phyloP scores from a whole-genome alignment of 805 yeast species.

The Naumovozyma baii region DNA sequence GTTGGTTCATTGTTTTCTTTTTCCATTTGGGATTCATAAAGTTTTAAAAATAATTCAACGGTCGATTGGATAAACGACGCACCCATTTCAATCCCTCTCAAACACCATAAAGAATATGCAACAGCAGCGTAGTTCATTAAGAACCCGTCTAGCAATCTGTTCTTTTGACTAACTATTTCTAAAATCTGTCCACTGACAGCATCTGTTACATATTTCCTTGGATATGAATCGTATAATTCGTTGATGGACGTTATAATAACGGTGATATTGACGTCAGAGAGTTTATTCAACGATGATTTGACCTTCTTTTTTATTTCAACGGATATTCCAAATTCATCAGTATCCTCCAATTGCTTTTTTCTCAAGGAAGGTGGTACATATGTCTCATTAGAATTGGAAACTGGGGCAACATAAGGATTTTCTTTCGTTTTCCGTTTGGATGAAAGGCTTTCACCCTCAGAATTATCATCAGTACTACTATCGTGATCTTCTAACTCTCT shows the following conservation, averaged over 20 bases:
- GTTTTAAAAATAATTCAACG: constrained; percentile 57
- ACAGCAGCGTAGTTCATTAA: constrained; percentile 72
- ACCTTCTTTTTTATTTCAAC: constrained; percentile 48
- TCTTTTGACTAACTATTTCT: constrained; percentile 54
- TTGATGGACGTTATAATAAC: constrained; percentile 63
- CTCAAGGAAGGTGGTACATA: constrained; percentile 88
- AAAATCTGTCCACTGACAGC: constrained; percentile 52
- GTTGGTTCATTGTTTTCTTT: constrained; percentile 7
- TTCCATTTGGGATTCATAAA: constrained; percentile 22
- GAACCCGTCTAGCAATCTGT: constrained; percentile 66
- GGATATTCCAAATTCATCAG: constrained; percentile 38
- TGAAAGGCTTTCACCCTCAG: constrained; percentile 26
- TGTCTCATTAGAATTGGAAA: constrained; percentile 34
- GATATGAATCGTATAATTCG: constrained; percentile 49
- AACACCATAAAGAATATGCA: constrained; percentile 60
- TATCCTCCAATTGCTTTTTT: constrained; percentile 35
- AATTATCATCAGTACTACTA: constrained; percentile 18
- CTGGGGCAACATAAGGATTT: constrained; percentile 69
- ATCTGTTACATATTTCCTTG: constrained; percentile 75
- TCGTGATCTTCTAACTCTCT: constrained; percentile 23
- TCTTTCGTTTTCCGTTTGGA: constrained; percentile 35
- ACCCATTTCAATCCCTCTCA: constrained; percentile 83
- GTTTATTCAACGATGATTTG: constrained; percentile 76
- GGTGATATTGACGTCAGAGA: constrained; percentile 79
- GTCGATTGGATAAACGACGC: constrained; percentile 72